Evolutionary conservation across 495 filamentous ascomycete genomes (phyloP).

Genomic region (Penicillium cataractarum): DNA sequence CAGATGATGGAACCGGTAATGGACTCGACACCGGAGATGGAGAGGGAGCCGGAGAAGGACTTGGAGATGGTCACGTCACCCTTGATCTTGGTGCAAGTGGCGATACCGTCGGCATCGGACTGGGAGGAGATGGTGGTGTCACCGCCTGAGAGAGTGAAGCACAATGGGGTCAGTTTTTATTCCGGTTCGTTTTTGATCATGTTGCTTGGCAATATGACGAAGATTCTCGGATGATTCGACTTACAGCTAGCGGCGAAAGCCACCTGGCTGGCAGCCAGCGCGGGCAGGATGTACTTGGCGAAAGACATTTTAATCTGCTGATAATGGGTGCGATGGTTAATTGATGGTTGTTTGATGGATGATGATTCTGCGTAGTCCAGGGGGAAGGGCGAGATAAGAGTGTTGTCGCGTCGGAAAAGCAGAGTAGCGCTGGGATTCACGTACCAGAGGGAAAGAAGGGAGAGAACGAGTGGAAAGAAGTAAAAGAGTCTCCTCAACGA

Average conservation of each 20-base stretch:
- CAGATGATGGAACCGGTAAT: conserved; percentile 72
- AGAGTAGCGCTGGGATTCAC: neutral
- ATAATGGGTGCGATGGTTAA: conserved; percentile 17
- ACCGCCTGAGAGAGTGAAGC: conserved; percentile 21
- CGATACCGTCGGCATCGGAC: conserved; percentile 71
- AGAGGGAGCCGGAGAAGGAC: conserved; percentile 51
- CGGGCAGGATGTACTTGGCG: conserved; percentile 73
- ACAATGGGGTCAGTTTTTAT: neutral
- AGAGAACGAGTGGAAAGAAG: conserved; percentile 37
- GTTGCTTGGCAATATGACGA: conserved; percentile 1
- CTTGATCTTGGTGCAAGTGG: conserved; percentile 66
- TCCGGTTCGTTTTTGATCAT: neutral
- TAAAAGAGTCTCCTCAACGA: conserved; percentile 28
- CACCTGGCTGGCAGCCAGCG: conserved; percentile 66
- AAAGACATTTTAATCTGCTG: conserved; percentile 63
- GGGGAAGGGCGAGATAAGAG: neutral
- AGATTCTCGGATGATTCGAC: too few relatives aligned
- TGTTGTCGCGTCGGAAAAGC: conserved; percentile 2
- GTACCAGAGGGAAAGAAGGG: conserved; percentile 22
- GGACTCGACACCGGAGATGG: conserved; percentile 48
- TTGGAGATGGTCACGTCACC: conserved; percentile 71
- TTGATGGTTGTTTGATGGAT: neutral
- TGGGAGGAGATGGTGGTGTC: conserved; percentile 64
- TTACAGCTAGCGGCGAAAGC: conserved; percentile 59
- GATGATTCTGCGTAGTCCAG: neutral